Evolutionary conservation across 352 stramenopile genomes (phyloP).

Genomic region (Pythium grandisporangium): DNA sequence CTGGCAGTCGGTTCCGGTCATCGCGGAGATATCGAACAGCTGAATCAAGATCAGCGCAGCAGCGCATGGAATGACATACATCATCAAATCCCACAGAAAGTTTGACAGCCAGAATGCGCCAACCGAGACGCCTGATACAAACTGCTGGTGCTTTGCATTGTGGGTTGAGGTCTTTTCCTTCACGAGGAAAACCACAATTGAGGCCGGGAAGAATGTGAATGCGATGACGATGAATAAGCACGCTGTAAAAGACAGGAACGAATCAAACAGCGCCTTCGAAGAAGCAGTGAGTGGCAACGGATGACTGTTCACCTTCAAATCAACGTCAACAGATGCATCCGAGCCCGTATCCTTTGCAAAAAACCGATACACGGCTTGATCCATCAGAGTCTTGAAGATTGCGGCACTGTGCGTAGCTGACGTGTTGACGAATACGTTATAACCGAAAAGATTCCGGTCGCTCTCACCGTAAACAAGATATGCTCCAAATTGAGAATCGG

Average conservation of each 20-base stretch:
- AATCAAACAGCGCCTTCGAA: conserved; percentile 30
- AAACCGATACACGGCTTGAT: conserved; percentile 38
- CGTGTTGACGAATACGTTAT: conserved; percentile 45
- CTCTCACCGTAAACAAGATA: conserved; percentile 23
- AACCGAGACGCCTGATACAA: conserved; percentile 89
- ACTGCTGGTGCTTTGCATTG: conserved; percentile 96
- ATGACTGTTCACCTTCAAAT: conserved; percentile 32
- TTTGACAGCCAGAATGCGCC: conserved; percentile 94
- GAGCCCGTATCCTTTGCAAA: conserved; percentile 42
- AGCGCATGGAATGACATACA: conserved; percentile 71
- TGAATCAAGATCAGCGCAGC: conserved; percentile 31
- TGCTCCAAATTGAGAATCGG: conserved; percentile 24
- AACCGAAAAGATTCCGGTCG: conserved; percentile 25
- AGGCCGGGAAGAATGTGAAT: conserved; percentile 87
- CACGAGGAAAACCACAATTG: conserved; percentile 92
- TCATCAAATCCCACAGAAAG: conserved; percentile 87
- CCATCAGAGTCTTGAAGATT: conserved; percentile 45
- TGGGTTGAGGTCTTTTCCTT: conserved; percentile 83
- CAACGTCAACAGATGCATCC: conserved; percentile 8
- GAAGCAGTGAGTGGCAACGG: conserved; percentile 36
- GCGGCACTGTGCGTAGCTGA: conserved; percentile 26
- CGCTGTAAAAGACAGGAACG: conserved; percentile 61
- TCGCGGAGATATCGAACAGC: conserved; percentile 17
- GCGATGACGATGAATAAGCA: conserved; percentile 84
- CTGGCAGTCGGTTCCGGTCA: conserved; percentile 19